Base-by-base conservation (phyloP, 2,329 filamentous ascomycete species). In the Tothia fuscella region DNA sequence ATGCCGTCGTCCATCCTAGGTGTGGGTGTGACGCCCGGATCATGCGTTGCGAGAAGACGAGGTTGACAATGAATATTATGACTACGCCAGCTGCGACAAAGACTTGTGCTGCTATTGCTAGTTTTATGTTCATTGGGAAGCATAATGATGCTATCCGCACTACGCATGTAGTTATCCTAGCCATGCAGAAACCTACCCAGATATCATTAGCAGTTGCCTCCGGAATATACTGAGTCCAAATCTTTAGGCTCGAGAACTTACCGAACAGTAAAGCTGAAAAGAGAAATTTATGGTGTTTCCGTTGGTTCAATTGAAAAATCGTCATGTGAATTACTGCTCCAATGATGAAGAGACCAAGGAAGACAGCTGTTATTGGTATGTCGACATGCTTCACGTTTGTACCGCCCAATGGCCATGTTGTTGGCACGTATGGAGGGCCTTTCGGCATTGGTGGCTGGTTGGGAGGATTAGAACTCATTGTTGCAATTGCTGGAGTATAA, bases 21-120 rank as follows among this genome's bases (percentile, higher is more conserved):
- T 57, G 54, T 0, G 84, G 83, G 53, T 88, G 82, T 34, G 76
- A 73, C 4, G 81, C 80, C 41, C 86, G 73, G 14, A 91, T 59
- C 20, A 93, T 69, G 34, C 86, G 77, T 59, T 86, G 82, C 0
- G 79, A 63, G 54, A 88, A 83, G 52, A 91, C 63, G 31, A 93
- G 62, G 61, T 93, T 91, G 59, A 86, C 65, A 51, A 89, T 62
- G 59, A 83, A 89, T 20, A 93, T 64, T 6, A 93, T 59, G 25
- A 93, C 56, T 13, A 87, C 76, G 31, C 84, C 85, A 0, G 81
- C 78, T 33, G 78, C 74, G 44, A 84, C 74, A 51, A 91, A 78
- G 53, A 91, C 72, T 48, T 68, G 68, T 3, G 82, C 74, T 0
- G 72, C 71, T 37, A 77, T 71, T 3, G 64, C 69, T 4, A 78